Percentiles rank a stretch among this genome's conserved stretches.
phyloP scores from a whole-genome alignment of 2,329 filamentous ascomycete genomes.

The Fusarium sp. region DNA sequence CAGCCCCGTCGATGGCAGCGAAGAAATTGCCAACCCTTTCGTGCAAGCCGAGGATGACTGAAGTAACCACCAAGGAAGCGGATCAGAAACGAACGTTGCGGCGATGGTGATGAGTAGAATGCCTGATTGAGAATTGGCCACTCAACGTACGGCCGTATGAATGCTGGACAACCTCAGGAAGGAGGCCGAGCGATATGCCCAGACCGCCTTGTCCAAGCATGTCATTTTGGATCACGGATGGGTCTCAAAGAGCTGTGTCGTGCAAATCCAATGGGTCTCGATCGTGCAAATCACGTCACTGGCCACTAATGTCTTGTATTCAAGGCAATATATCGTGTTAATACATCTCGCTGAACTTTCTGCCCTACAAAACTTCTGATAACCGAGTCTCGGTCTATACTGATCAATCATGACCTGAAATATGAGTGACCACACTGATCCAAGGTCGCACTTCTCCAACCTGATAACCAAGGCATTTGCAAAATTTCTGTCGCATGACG shows the following conservation, averaged over 20 bases:
- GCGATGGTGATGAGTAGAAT: conserved; percentile 5
- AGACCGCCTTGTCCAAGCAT: conserved; percentile 18
- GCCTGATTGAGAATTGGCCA: conserved; percentile 1
- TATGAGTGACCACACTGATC: conserved; percentile 5
- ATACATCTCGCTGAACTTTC: conserved; percentile 24
- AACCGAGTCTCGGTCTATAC: conserved; percentile 21
- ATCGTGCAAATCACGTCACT: conserved; percentile 12
- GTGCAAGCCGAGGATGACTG: conserved; percentile 75
- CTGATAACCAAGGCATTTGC: conserved; percentile 26
- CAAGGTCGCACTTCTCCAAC: conserved; percentile 10
- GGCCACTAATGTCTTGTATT: conserved; percentile 21
- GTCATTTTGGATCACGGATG: conserved; percentile 17
- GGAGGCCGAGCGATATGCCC: conserved; percentile 14
- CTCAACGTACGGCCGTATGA: conserved; percentile 3
- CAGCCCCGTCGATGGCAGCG: conserved; percentile 91
- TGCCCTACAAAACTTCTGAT: conserved; percentile 23
- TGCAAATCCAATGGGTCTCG: conserved; percentile 9
- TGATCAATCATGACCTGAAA: conserved; percentile 6
- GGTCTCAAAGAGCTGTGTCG: neutral
- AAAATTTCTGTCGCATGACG: conserved; percentile 9
- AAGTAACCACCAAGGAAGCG: conserved; percentile 31
- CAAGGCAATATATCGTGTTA: conserved; percentile 42
- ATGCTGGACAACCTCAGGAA: conserved; percentile 6
- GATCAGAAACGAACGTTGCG: conserved; percentile 20
- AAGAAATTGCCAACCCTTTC: conserved; percentile 96